Base-by-base conservation (phyloP, 768 basidiomycete species). In the Chalciporus chontae region DNA sequence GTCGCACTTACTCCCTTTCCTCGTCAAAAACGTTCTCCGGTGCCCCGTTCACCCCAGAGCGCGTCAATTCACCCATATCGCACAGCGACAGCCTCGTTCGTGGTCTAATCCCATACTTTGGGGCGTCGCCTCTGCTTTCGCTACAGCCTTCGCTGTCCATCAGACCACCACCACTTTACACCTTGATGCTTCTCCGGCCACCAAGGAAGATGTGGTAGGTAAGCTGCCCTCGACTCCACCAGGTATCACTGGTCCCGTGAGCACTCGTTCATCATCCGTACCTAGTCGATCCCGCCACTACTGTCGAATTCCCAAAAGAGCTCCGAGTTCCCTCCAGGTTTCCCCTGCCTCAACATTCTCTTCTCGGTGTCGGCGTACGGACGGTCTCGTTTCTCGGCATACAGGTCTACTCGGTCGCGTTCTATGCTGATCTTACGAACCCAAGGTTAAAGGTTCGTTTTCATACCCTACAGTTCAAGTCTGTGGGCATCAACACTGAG, bases 301-400 rank as follows among this genome's bases (percentile, higher is more conserved):
- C 80, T 7, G 81, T 91, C 55, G 69, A 75, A 51, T 92, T 91
- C 61, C 90, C 90, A 3, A 83, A 74, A 39, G 75, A 75, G 5
- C 71, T 92, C 19, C 74, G 62, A 15, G 74, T 89, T 18, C 82
- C 84, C 17, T 80, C 86, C 27, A 86, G 82, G 57, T 67, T 79
- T 14, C 77, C 80, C 9, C 67, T 80, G 6, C 81, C 87, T 8
- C 69, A 77, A 2, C 79, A 90, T 58, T 77, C 81, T 10, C 77
- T 95, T 5, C 70, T 96, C 17, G 94, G 94, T 6, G 71, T 91
- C 1, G 94, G 94, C 19, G 90, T 93, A 34, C 76, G 94, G 43
- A 90, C 85, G 0, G 92, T 96, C 26, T 92, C 91, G 13, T 93
- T 96, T 69, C 74, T 95, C 34, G 77, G 84, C 7, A 80, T 96